A percentile compares a stretch with the other conserved stretches of the same genome.
These are phyloP conservation scores for Nicotiana tomentosiformis DNA, from an alignment of 257 asterid genomes.

Conservation along the genomic window DNA sequence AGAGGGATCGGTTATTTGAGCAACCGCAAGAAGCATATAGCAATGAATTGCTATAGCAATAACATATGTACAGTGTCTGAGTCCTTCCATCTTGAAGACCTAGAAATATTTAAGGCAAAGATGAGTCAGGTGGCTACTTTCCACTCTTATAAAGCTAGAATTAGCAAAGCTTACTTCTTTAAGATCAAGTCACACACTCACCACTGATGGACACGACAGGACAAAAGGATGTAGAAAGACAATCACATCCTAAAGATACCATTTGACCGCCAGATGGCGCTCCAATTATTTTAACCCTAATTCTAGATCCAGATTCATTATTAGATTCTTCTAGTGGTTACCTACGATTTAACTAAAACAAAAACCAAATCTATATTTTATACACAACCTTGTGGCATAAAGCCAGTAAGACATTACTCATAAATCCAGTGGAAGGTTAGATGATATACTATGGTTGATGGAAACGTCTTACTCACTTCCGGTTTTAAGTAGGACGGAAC, in stretches of 20 bases:
- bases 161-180: not conserved
- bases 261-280: too few relatives aligned
- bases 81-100: slow-evolving; percentile 12
- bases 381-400: slow-evolving; percentile 3
- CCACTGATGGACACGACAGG: too few relatives aligned
- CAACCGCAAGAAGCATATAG: slow-evolving; percentile 11
- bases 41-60: slow-evolving; percentile 7
- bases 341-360: not conserved
- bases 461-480: not conserved
- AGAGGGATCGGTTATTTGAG: slow-evolving; percentile 21
- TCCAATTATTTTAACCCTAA: too few relatives aligned
- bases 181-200: too few relatives aligned
- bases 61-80: not conserved
- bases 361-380: not conserved
- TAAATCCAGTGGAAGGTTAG: not conserved
- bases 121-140: not conserved
- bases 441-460: not conserved
- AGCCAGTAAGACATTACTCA: not conserved
- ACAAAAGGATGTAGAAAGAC: too few relatives aligned
- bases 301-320: not conserved
- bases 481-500: not conserved
- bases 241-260: too few relatives aligned
- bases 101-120: slow-evolving; percentile 5
- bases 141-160: not conserved
- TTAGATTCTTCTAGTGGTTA: not conserved